Evolutionary conservation across 495 filamentous ascomycete species (phyloP), one percentile per base, ranked within the genome.

Genomic region (Penicillium longicatenatum): DNA sequence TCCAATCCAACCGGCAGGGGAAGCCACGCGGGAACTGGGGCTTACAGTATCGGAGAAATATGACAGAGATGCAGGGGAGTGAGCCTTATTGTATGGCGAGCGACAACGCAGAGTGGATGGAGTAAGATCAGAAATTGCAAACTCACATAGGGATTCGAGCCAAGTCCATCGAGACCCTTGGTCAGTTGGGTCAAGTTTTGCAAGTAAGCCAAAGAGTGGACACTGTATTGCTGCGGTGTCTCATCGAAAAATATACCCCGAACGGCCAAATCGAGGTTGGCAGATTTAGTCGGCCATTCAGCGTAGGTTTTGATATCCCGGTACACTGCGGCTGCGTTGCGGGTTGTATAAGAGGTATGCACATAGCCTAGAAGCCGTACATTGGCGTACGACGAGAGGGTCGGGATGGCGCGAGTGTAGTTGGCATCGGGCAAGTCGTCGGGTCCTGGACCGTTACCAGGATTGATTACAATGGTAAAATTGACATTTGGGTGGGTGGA

Each of bases 381-480:
- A 64, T 85, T 85, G 24, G 67, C 49, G 52, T 76, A 68, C 6
- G 65, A 48, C 19, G 76, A 69, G 26, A 85, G 72, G 30, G 55
- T 69, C 1, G 75, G 72, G 20, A 85, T 70, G 57, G 78, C 81
- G 4, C 66, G 67, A 8, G 73, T 75, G 61, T 86, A 84, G 65
- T 82, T 81, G 45, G 61, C 72, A 61, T 83, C 79, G 1, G 83
- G 82, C 35, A 72, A 47, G 9, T 71, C 41, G 50, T 67, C 57
- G 31, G 68, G 55, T 20, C 83, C 82, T 12, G 83, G 83, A 1
- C 83, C 83, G 49, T 72, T 82, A 47, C 72, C 67, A 26, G 83
- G 83, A 57, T 86, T 86, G 62, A 85, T 70, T 54, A 86, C 73
- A 35, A 84, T 72, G 8, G 75, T 71, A 63, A 85, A 86, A 56